Evolutionary conservation across 805 yeast genomes (phyloP).

Genomic region (Teunomyces pallodes): DNA sequence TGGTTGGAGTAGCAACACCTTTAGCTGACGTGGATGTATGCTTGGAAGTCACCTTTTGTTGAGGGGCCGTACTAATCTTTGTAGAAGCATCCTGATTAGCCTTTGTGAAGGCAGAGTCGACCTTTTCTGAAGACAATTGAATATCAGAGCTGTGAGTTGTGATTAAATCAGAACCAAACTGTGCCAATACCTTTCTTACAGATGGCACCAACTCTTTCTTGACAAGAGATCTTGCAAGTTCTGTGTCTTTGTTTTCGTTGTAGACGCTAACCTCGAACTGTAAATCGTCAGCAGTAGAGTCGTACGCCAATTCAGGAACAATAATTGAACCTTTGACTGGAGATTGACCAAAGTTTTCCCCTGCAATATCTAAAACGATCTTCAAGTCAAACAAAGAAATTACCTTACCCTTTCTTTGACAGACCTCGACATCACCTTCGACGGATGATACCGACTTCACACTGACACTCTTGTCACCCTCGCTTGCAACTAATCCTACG

Average conservation of each 20-base stretch:
- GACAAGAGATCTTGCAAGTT: constrained; percentile 51
- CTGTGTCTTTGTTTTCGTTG: constrained; percentile 47
- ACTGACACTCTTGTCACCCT: constrained; percentile 29
- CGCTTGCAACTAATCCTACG: constrained; percentile 43
- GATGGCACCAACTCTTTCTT: constrained; percentile 62
- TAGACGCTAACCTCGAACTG: constrained; percentile 76
- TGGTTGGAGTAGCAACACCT: constrained; percentile 10
- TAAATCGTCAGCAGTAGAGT: constrained; percentile 78
- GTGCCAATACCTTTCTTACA: constrained; percentile 55
- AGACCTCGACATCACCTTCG: constrained; percentile 96
- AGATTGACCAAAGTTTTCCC: constrained; percentile 34
- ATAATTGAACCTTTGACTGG: constrained; percentile 68
- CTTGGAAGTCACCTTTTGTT: constrained; percentile 9
- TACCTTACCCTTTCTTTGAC: constrained; percentile 95
- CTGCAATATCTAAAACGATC: constrained; percentile 57
- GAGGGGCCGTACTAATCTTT: constrained; percentile 3
- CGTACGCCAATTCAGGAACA: constrained; percentile 93
- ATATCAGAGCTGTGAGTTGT: constrained; percentile 77
- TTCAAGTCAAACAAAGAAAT: constrained; percentile 85
- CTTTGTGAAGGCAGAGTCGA: constrained; percentile 38
- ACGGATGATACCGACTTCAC: constrained; percentile 51
- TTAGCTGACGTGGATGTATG: constrained; percentile 8
- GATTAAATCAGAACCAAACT: constrained; percentile 79
- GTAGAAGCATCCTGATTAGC: constrained; percentile 54
- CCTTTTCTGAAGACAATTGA: constrained; percentile 60